Evolutionary conservation across 1,139 yeast species (phyloP).

Genomic region (Blastobotrys proliferans): DNA sequence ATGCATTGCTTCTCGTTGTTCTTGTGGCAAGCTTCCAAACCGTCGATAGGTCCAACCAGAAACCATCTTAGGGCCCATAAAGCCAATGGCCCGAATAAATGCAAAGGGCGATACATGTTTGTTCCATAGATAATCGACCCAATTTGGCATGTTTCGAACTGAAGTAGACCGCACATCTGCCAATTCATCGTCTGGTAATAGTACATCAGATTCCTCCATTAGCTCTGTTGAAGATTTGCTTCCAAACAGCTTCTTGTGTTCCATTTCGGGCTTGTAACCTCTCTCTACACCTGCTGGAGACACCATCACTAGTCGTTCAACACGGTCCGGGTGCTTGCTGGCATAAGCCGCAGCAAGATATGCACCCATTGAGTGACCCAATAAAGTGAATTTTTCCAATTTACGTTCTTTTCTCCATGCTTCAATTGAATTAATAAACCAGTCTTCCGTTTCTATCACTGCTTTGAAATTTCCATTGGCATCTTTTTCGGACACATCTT

Average conservation of each 20-base stretch:
- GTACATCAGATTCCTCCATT: conserved; percentile 12
- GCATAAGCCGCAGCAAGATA: conserved; percentile 75
- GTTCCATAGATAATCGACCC: conserved; percentile 34
- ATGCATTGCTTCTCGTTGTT: conserved; percentile 37
- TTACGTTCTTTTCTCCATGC: conserved; percentile 57
- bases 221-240: conserved; percentile 2
- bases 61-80: conserved; percentile 36
- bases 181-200: conserved; percentile 13
- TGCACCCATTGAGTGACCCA: conserved; percentile 91
- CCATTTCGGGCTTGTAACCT: conserved; percentile 28
- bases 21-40: conserved; percentile 31
- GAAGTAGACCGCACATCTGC: conserved; percentile 14
- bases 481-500: conserved; percentile 27
- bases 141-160: conserved; percentile 12
- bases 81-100: conserved; percentile 33
- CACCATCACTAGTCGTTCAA: conserved; percentile 59
- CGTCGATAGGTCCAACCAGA: conserved; percentile 38
- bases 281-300: conserved; percentile 75
- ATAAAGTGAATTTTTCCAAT: conserved; percentile 51
- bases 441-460: conserved; percentile 54
- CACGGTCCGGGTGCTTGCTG: conserved; percentile 59
- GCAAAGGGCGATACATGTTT: conserved; percentile 36
- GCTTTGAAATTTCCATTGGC: conserved; percentile 41
- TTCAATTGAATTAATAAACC: conserved; percentile 73
- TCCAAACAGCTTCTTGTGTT: conserved; percentile 17